Base-by-base conservation (phyloP, 805 yeast genomes). In the Wickerhamiella spandovensis region DNA sequence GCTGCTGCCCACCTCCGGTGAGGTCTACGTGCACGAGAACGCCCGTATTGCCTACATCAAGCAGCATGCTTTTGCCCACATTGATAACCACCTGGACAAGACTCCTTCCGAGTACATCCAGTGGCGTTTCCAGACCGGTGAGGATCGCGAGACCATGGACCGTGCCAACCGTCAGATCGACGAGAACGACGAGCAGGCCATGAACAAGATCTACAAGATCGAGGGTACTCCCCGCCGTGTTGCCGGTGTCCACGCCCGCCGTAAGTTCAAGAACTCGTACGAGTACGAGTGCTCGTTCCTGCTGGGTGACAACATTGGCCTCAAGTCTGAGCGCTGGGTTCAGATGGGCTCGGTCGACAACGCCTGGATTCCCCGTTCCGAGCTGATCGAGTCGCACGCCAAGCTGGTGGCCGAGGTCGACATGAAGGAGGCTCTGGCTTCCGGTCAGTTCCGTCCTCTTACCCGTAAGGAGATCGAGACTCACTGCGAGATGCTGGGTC, bases 101-200 rank as follows among this genome's bases (percentile, higher is more conserved):
- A 92, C 99, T 69, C 98, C 98, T 70, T 88, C 97, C 67, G 98
- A 92, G 80, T 92, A 92, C 79, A 92, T 92, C 66, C 98, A 92
- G 79, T 92, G 98, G 98, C 92, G 98, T 84, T 92, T 90, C 97
- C 98, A 92, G 80, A 92, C 98, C 71, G 98, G 98, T 89, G 98
- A 92, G 80, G 98, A 92, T 76, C 88, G 98, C 79, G 98, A 92
- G 81, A 92, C 98, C 76, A 92, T 92, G 98, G 98, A 92, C 81
- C 86, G 97, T 79, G 98, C 97, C 72, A 87, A 94, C 74, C 87
- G 98, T 81, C 90, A 83, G 73, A 88, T 92, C 72, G 88, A 84
- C 70, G 98, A 92, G 78, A 75, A 78, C 65, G 98, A 92, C 76
- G 97, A 89, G 79, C 79, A 82, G 74, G 86, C 94, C 70, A 92